Percentiles rank a stretch among this genome's conserved stretches.
Conservation (phyloP, 352 stramenopile genomes). For the Phytophthora syringae region DNA sequence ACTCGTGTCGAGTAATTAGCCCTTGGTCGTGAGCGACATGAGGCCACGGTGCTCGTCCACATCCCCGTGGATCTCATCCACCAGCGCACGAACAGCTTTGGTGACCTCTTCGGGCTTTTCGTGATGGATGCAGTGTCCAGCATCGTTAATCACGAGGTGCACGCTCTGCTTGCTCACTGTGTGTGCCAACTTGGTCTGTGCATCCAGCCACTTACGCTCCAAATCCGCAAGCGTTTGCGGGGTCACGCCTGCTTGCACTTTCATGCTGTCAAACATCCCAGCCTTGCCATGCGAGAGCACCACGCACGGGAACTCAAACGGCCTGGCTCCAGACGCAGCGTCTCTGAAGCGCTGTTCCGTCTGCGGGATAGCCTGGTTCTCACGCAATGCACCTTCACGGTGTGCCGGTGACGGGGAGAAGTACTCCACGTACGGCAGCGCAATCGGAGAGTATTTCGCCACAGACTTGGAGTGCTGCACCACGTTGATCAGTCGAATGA, state of each 20-base stretch:
- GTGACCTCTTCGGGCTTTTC: slow-evolving; percentile 70
- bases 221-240: slow-evolving; percentile 45
- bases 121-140: slow-evolving; percentile 78
- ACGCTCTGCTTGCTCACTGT: slow-evolving; percentile 47
- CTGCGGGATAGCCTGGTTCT: slow-evolving; percentile 62
- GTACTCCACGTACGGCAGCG: slow-evolving; percentile 67
- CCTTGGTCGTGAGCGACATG: slow-evolving; percentile 29
- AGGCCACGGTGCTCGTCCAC: slow-evolving; percentile 32
- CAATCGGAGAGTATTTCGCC: slow-evolving; percentile 57
- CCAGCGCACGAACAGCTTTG: slow-evolving; percentile 63
- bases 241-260: slow-evolving; percentile 56
- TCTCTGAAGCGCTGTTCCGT: slow-evolving; percentile 72
- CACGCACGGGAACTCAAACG: slow-evolving; percentile 66
- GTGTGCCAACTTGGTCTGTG: slow-evolving; percentile 60
- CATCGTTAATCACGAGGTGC: slow-evolving; percentile 59
- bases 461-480: slow-evolving; percentile 66
- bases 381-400: slow-evolving; percentile 54
- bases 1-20: slow-evolving; percentile 10
- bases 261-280: slow-evolving; percentile 79
- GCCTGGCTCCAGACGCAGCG: slow-evolving; percentile 7
- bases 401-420: slow-evolving; percentile 73
- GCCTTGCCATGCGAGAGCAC: slow-evolving; percentile 71
- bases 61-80: slow-evolving; percentile 48
- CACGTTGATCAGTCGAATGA: slow-evolving; percentile 74
- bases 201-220: slow-evolving; percentile 72